Conservation (phyloP, 768 basidiomycete species). For the Tricholoma hemisulphureum region DNA sequence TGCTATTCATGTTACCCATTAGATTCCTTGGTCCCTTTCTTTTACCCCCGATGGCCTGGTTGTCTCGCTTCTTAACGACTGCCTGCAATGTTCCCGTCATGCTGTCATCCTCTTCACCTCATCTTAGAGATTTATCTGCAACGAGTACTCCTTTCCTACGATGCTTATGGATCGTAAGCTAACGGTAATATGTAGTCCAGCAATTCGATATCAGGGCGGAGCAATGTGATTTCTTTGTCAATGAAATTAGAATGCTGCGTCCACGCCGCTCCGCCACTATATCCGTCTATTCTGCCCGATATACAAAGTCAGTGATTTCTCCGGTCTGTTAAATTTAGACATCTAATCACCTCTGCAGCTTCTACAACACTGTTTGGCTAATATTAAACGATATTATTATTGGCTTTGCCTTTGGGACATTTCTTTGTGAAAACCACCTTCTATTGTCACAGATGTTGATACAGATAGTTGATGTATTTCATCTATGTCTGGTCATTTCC, state of each 20-base stretch:
- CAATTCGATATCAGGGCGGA: conserved; percentile 59
- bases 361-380: conserved; percentile 91
- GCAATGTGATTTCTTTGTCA: conserved; percentile 45
- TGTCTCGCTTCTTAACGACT: conserved; percentile 9
- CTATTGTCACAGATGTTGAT: conserved; percentile 42
- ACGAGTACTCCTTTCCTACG: conserved; percentile 28
- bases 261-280: conserved; percentile 35
- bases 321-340: not conserved
- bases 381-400: conserved; percentile 88
- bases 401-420: conserved; percentile 68
- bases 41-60: not conserved
- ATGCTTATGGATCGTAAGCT: not conserved
- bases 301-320: conserved; percentile 56
- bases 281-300: conserved; percentile 49
- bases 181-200: conserved; percentile 40
- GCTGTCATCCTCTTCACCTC: conserved; percentile 16
- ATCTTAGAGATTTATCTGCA: conserved; percentile 44
- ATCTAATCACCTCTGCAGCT: conserved; percentile 42
- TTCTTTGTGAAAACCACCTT: conserved; percentile 65
- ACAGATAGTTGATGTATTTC: conserved; percentile 40
- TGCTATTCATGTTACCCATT: not conserved
- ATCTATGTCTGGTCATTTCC: not conserved
- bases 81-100: conserved; percentile 20
- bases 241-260: conserved; percentile 40
- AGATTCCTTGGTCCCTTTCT: conserved; percentile 1